Evolutionary conservation across 768 basidiomycete species (phyloP), one percentile per base, ranked within the genome.

Genomic region (Termitomyces bulborhizus): DNA sequence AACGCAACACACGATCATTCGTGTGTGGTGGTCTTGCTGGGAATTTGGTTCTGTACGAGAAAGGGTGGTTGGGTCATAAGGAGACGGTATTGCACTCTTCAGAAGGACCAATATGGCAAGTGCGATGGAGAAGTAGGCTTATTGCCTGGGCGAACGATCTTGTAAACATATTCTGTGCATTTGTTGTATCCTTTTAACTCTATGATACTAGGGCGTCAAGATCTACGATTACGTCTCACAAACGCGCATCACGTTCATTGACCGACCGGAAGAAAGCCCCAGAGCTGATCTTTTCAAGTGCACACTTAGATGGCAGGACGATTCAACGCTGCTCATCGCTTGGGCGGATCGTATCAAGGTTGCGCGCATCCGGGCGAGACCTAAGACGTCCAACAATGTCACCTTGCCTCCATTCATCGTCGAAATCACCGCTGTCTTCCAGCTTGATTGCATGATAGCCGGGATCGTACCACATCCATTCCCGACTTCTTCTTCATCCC

Each of bases 131-230:
- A 63, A 86, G 85, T 1, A 80, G 80, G 46, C 74, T 97, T 31
- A 93, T 98, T 60, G 94, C 93, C 0, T 99, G 97, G 97, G 93
- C 95, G 3, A 97, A 94, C 61, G 97, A 99, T 66, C 62, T 84
- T 42, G 93, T 93, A 59, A 65, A n/a, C n/a, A 85, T 32, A 45
- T 24, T 24, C 5, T 40, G 4, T 26, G 1, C 18, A 3, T 43
- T 51, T 2, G 11, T 11, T 4, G 1, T 18, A 6, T 24, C 34
- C 32, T 29, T 18, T 27, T 15, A 26, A 31, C 46, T 7, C 27
- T 34, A 24, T 48, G 24, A 15, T n/a, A 34, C 29, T 62, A 93
- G 90, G 96, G 96, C 13, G 89, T 98, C 52, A 96, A 93, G 66
- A 87, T 99, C 46, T 96, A 95, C 66, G 95, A 98, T 67, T 86